phyloP scores from a whole-genome alignment of 1,139 yeast genomes.

The Sporopachydermia cereana region DNA sequence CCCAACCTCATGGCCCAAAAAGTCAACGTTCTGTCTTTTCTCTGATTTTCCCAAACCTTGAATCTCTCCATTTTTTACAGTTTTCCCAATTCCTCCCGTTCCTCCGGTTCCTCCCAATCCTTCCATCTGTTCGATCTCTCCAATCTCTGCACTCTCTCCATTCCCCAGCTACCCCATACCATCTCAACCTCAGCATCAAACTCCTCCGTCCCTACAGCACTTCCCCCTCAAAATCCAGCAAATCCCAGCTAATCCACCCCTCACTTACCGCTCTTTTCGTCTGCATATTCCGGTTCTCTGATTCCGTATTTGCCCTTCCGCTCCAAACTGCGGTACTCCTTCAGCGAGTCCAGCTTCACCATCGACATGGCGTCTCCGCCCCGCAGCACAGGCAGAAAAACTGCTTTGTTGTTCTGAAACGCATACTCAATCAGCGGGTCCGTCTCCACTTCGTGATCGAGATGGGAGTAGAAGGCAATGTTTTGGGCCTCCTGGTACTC shows the following conservation, averaged over 20 bases:
- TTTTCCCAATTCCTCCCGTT: too few species aligned
- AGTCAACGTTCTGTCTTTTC: too few species aligned
- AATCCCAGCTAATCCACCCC: too few species aligned
- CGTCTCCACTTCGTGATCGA: conserved; percentile 57
- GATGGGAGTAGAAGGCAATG: conserved; percentile 54
- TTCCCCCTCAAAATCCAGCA: too few species aligned
- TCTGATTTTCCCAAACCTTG: too few species aligned
- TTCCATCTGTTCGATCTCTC: not conserved
- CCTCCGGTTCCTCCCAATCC: not conserved
- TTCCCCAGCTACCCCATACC: too few species aligned
- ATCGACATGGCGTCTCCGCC: conserved; percentile 31
- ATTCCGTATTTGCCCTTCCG: conserved; percentile 64
- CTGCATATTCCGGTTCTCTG: conserved; percentile 44
- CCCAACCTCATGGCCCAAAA: too few species aligned
- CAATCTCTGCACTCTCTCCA: too few species aligned
- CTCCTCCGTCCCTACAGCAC: not conserved
- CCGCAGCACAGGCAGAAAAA: conserved; percentile 25
- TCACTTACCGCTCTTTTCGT: conserved; percentile 14
- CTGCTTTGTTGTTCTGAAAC: conserved; percentile 31
- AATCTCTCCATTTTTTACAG: too few species aligned
- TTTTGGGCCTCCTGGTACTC: conserved; percentile 33
- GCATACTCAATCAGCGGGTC: conserved; percentile 36
- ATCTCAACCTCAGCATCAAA: not conserved
- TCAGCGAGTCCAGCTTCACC: conserved; percentile 33
- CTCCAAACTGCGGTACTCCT: conserved; percentile 33